Conservation (phyloP, 75 land plant genomes). For the Cryptomeria japonica region DNA sequence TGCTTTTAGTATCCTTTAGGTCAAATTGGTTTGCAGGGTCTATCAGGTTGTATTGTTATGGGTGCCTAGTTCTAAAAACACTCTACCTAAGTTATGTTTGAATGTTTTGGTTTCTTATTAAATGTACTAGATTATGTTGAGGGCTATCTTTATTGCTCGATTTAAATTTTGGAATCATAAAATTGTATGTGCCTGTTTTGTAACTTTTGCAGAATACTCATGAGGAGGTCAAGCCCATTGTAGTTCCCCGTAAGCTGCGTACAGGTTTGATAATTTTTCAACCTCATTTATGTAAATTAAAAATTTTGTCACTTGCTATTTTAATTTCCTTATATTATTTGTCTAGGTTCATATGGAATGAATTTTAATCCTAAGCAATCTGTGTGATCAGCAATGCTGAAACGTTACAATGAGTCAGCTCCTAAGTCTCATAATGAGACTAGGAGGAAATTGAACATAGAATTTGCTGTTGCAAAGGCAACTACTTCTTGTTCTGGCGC, state of each 20-base stretch:
- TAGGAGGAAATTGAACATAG: not conserved
- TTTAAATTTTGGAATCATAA: not conserved
- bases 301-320: not conserved
- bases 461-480: not conserved
- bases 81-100: not conserved
- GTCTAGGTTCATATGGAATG: not conserved
- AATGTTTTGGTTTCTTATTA: not conserved
- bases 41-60: not conserved
- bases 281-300: not conserved
- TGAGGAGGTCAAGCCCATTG: slow-evolving; percentile 27
- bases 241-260: slow-evolving; percentile 49
- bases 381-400: slow-evolving; percentile 15
- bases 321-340: not conserved
- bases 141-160: not conserved
- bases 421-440: not conserved
- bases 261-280: slow-evolving; percentile 23
- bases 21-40: not conserved
- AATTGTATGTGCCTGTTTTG: not conserved
- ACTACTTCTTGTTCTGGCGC: not conserved
- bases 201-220: slow-evolving; percentile 13
- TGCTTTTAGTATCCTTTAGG: not conserved
- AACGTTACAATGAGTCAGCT: slow-evolving; percentile 11
- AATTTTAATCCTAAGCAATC: not conserved
- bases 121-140: not conserved
- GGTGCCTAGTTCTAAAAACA: not conserved